A percentile compares a stretch with the other conserved stretches of the same genome.
phyloP scores from a whole-genome alignment of 495 filamentous ascomycete species.

The Annulohypoxylon bovei region DNA sequence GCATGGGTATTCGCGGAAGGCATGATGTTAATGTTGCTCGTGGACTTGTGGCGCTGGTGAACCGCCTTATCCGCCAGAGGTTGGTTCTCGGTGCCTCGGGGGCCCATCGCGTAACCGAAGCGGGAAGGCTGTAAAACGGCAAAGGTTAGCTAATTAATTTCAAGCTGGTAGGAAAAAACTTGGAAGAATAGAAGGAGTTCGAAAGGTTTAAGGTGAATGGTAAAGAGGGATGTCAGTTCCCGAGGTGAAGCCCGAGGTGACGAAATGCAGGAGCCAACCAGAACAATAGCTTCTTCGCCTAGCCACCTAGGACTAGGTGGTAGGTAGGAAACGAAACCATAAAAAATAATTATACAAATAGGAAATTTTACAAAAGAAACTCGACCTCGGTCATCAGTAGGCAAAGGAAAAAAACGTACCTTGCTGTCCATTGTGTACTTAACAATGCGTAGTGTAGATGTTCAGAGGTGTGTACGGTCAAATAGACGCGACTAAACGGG shows the following conservation, averaged over 20 bases:
- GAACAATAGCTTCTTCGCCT: background rate
- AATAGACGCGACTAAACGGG: background rate
- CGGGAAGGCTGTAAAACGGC: constrained; percentile 75
- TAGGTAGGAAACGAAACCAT: background rate
- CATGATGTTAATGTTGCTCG: constrained; percentile 68
- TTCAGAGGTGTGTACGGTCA: background rate
- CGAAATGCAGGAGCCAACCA: background rate
- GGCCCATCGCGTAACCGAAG: constrained; percentile 67
- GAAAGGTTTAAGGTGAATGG: background rate
- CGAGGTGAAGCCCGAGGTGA: background rate
- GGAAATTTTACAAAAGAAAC: background rate
- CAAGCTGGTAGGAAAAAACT: background rate
- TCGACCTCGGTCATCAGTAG: background rate
- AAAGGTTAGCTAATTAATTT: constrained; percentile 11
- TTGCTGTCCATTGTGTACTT: background rate
- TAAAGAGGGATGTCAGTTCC: background rate
- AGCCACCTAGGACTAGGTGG: background rate
- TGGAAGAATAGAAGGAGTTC: background rate
- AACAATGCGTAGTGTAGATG: background rate
- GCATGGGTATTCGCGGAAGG: constrained; percentile 58
- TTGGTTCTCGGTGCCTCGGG: constrained; percentile 74
- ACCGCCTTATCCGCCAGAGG: constrained; percentile 67
- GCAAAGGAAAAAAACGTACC: background rate
- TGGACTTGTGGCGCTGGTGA: constrained; percentile 86
- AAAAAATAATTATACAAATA: background rate